Conservation (phyloP, 2,329 filamentous ascomycete species). For the Ascochyta rabiei region DNA sequence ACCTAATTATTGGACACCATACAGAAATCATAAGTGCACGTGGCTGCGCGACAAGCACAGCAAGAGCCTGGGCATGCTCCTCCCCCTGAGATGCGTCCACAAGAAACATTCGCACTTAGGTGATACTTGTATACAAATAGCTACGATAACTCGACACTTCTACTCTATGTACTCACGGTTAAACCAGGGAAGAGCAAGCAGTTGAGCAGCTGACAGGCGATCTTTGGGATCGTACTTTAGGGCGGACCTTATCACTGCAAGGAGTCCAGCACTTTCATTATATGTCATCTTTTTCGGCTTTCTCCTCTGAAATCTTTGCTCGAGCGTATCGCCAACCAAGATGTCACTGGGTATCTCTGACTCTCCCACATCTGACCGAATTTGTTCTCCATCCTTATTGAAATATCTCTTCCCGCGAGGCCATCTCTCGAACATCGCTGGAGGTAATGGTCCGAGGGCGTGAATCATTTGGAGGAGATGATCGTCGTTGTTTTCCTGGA, state of each 20-base stretch:
- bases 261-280: conserved; percentile 14
- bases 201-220: conserved; percentile 14
- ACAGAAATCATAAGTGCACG: conserved; percentile 10
- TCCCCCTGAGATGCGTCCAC: conserved; percentile 6
- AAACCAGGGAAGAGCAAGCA: conserved; percentile 14
- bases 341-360: conserved; percentile 13
- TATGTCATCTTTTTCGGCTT: conserved; percentile 14
- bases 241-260: conserved; percentile 14
- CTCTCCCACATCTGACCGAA: conserved; percentile 14
- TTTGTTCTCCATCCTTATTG: conserved; percentile 14
- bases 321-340: conserved; percentile 13
- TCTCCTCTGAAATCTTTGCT: conserved; percentile 13
- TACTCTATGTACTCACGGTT: conserved; percentile 12
- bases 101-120: conserved; percentile 12
- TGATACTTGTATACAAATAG: conserved; percentile 13
- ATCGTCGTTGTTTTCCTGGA: conserved; percentile 12
- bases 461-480: conserved; percentile 14
- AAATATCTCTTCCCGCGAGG: conserved; percentile 15
- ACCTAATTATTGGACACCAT: conserved; percentile 11
- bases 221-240: conserved; percentile 14
- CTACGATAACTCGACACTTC: conserved; percentile 13
- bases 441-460: conserved; percentile 13
- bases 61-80: conserved; percentile 8
- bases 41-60: conserved; percentile 9
- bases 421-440: conserved; percentile 13